Evolutionary conservation across 176 grass and related monocot genomes (phyloP).

Genomic region (Phoenix dactylifera): DNA sequence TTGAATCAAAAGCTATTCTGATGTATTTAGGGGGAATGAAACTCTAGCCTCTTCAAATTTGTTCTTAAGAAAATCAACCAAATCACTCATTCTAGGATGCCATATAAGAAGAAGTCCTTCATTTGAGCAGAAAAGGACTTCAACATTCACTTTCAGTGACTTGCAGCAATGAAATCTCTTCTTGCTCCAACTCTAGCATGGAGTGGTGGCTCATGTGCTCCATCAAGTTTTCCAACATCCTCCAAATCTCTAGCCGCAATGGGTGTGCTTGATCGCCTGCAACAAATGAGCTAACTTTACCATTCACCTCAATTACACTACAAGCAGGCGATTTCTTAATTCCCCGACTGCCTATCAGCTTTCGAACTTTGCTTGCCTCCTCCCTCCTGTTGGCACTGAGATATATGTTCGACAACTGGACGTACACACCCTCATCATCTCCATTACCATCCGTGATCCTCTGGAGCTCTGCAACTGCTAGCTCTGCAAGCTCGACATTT

Average conservation of each 20-base stretch:
- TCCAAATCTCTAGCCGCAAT: conserved; percentile 43
- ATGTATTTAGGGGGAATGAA: too few relatives aligned
- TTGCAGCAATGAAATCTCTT: too few relatives aligned
- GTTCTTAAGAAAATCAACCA: too few relatives aligned
- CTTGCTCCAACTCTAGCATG: too few relatives aligned
- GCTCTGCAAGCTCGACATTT: conserved; percentile 62
- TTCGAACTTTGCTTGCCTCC: conserved; percentile 47
- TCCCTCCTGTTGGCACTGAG: conserved; percentile 54
- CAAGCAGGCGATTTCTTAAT: conserved; percentile 48
- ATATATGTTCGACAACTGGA: conserved; percentile 83
- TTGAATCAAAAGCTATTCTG: too few relatives aligned
- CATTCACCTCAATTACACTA: conserved; percentile 49
- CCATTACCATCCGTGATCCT: conserved; percentile 14
- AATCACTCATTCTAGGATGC: too few relatives aligned
- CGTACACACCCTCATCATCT: conserved; percentile 59
- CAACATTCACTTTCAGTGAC: too few relatives aligned
- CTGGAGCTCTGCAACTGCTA: conserved; percentile 43
- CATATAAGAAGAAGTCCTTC: too few relatives aligned
- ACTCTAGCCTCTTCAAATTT: too few relatives aligned
- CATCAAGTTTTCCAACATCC: conserved; percentile 36
- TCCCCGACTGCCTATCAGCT: conserved; percentile 45
- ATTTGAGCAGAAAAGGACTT: too few relatives aligned
- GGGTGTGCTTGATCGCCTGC: conserved; percentile 57
- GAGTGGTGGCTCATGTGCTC: conserved; percentile 36
- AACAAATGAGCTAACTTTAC: conserved; percentile 56